These are phyloP conservation scores for Botrytis pseudocinerea DNA, from an alignment of 2,329 filamentous ascomycete genomes.

Conservation along the genomic window DNA sequence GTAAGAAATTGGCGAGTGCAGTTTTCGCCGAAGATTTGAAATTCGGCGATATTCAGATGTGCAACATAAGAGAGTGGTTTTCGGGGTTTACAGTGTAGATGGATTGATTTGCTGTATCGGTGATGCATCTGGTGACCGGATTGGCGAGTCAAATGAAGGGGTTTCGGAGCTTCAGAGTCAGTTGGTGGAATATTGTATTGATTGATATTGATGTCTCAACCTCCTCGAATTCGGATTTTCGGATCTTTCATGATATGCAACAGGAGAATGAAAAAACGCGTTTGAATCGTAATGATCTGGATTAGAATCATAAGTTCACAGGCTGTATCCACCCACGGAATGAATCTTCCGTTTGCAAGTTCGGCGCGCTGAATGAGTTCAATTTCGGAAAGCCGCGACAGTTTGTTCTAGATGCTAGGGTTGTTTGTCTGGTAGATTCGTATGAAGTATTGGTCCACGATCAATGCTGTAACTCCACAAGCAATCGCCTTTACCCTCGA, in stretches of 20 bases:
- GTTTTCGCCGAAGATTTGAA: not conserved
- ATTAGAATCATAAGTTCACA: not conserved
- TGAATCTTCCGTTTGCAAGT: not conserved
- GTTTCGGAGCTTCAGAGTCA: not conserved
- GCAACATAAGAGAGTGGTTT: conserved; percentile 1
- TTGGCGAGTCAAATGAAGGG: conserved; percentile 17
- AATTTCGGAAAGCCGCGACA: no score
- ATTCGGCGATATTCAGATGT: not conserved
- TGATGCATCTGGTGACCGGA: not conserved
- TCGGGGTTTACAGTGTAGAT: not conserved
- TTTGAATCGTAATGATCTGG: not conserved
- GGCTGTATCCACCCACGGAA: not conserved
- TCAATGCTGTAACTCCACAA: not conserved
- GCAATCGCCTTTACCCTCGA: not conserved
- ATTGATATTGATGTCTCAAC: not conserved
- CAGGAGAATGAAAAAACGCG: not conserved
- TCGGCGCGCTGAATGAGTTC: not conserved
- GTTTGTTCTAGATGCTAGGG: not conserved
- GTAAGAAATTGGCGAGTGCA: not conserved
- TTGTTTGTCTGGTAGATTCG: not conserved
- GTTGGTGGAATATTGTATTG: not conserved
- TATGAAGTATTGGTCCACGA: not conserved
- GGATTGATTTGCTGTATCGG: not conserved
- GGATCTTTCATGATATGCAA: conserved; percentile 4
- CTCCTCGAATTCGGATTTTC: not conserved